Percentiles rank a stretch among this genome's conserved stretches.
Evolutionary conservation across 208 protist species (phyloP).

Genomic region (Porcisia hertigi): DNA sequence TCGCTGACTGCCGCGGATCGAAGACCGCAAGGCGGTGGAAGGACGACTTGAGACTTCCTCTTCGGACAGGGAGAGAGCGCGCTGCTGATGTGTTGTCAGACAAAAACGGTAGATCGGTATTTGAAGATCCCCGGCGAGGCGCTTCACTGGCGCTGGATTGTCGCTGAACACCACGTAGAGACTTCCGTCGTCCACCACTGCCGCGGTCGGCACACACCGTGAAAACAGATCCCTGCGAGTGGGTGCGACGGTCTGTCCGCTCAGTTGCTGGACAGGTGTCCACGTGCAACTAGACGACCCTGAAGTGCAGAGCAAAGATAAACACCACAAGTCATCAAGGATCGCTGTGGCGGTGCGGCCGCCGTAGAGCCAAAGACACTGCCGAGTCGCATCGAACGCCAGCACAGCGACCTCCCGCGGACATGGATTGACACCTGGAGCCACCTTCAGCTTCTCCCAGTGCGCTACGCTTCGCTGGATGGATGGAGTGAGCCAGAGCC

Average conservation of each 20-base stretch:
- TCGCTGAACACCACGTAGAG: constrained; percentile 13
- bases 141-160: background rate
- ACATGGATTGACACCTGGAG: constrained; percentile 10
- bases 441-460: constrained; percentile 11
- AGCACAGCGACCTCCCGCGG: constrained; percentile 9
- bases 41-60: background rate
- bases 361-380: constrained; percentile 18
- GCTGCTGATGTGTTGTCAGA: constrained; percentile 15
- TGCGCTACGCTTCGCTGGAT: constrained; percentile 29
- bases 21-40: background rate
- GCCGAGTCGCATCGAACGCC: constrained; percentile 6
- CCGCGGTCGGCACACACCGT: constrained; percentile 1
- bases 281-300: background rate
- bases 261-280: constrained; percentile 6
- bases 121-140: background rate
- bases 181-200: constrained; percentile 3
- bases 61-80: background rate
- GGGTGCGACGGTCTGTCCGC: background rate
- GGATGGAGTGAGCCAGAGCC: constrained; percentile 32
- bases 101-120: constrained; percentile 10
- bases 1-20: background rate
- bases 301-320: background rate
- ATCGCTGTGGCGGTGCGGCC: constrained; percentile 3
- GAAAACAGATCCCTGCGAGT: background rate
- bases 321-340: constrained; percentile 13